Evolutionary conservation across 2,329 filamentous ascomycete species (phyloP).

Genomic region (Claviceps sp.): DNA sequence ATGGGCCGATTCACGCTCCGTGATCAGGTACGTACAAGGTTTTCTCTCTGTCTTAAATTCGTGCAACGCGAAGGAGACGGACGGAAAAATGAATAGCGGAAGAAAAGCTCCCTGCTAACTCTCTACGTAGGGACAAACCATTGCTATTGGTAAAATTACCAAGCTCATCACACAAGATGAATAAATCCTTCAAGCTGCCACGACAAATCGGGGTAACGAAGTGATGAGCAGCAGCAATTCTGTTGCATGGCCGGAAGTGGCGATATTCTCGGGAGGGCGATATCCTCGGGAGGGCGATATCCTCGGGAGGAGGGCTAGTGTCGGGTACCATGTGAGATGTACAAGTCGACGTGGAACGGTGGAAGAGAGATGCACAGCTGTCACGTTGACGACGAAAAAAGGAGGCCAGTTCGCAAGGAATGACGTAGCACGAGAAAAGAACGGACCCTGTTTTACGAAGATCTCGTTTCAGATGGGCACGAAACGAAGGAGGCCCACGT

Average conservation of each 20-base stretch:
- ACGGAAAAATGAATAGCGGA: not conserved
- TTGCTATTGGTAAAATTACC: conserved; percentile 98
- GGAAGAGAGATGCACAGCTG: not conserved
- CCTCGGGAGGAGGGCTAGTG: not conserved
- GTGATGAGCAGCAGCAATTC: not conserved
- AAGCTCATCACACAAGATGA: conserved; percentile 49
- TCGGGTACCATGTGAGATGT: not conserved
- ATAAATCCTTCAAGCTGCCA: not conserved
- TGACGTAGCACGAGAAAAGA: not conserved
- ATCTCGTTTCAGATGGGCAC: not conserved
- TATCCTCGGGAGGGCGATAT: not conserved
- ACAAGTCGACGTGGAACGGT: not conserved
- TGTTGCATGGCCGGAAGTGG: not conserved
- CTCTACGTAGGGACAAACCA: conserved; percentile 74
- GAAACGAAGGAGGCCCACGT: not conserved
- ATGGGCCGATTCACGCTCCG: conserved; percentile 80
- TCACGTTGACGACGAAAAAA: conserved; percentile 1
- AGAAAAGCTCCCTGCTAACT: not conserved
- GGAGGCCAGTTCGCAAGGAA: not conserved
- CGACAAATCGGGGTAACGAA: not conserved
- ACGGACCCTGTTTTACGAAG: not conserved
- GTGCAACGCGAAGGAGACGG: too few relatives aligned
- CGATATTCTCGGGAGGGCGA: not conserved
- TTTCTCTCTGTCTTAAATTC: too few relatives aligned
- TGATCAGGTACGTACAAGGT: conserved; percentile 53